Evolutionary conservation across 148 eudicot genomes (phyloP), one percentile per base, ranked within the genome.

Genomic region (Rhododendron williamsianum): DNA sequence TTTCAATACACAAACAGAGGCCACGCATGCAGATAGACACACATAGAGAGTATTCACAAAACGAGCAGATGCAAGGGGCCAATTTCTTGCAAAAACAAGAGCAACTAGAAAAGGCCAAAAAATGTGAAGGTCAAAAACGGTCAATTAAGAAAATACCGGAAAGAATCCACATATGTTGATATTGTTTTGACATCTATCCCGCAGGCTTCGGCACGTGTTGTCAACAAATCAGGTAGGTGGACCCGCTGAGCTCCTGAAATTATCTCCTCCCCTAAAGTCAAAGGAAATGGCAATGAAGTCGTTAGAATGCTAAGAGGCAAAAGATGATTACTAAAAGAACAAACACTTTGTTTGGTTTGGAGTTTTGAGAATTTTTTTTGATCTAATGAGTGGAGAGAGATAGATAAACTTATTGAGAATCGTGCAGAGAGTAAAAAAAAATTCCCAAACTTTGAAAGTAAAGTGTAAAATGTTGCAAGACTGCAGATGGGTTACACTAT

Each of bases 221-320:
- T 54, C 89, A 96, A 84, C 48, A 92, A 88, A 30, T 90, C 95
- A 33, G 99, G 92, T 74, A 92, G 87, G 81, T 96, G 99, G 65
- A 94, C 88, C 93, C 99, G 98, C 83, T 94, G 99, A 81, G 99
- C 99, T 91, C 99, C 99, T 23, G 99, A 96, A 76, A 96, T 94
- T 27, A 96, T 96, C 87, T 96, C 99, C 90, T 94, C 98, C 49
- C 99, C 99, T 96, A 85, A 82, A 82, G 38, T 36, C n/a, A 65
- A 76, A 52, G 27, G 33, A 49, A 56, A 67, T 69, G 52, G 76
- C 45, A 86, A 56, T 81, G 58, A 36, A 19, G 84, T 67, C 27
- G 84, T 67, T 49, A 49, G 35, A 63, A 63, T 23, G 69, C 25
- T 21, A 27, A 63, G 25, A 18, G 23, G 7, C 19, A 15, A 56